These are phyloP conservation scores for Cercospora zeae-maydis DNA, from an alignment of 2,329 filamentous ascomycete species.

Conservation along the genomic window DNA sequence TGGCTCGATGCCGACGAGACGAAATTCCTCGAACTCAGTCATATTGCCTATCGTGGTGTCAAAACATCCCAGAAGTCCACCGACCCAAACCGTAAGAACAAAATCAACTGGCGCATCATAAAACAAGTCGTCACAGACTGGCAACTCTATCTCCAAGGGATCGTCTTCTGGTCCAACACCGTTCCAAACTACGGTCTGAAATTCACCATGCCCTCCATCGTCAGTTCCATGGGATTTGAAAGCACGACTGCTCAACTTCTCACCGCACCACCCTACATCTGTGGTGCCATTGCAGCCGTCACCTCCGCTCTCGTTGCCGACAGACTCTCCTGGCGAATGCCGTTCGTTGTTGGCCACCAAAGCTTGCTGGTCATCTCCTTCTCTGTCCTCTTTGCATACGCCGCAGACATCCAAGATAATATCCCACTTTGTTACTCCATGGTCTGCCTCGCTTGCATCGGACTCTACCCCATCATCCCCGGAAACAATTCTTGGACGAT, in stretches of 20 bases:
- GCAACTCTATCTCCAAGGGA: slow-evolving; percentile 28
- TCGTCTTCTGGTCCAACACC: slow-evolving; percentile 28
- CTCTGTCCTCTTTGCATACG: slow-evolving; percentile 30
- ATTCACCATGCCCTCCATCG: slow-evolving; percentile 50
- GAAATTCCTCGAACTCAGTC: slow-evolving; percentile 63
- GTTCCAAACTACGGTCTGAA: slow-evolving; percentile 37
- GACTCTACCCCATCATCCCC: slow-evolving; percentile 34
- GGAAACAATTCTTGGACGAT: slow-evolving; percentile 33
- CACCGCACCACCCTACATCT: slow-evolving; percentile 31
- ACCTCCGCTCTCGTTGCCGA: slow-evolving; percentile 34
- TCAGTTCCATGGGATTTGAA: slow-evolving; percentile 27
- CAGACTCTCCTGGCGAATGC: slow-evolving; percentile 33
- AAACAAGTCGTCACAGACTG: slow-evolving; percentile 26
- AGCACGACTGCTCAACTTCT: slow-evolving; percentile 27
- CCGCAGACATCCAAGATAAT: slow-evolving; percentile 15
- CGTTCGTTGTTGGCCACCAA: slow-evolving; percentile 32
- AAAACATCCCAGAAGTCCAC: slow-evolving; percentile 18
- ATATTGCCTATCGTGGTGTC: slow-evolving; percentile 54
- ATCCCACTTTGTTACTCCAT: slow-evolving; percentile 29
- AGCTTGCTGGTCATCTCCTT: slow-evolving; percentile 31
- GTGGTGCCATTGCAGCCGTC: slow-evolving; percentile 34
- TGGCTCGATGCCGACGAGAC: slow-evolving; percentile 63
- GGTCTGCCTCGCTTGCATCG: slow-evolving; percentile 31
- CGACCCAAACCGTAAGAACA: slow-evolving; percentile 42
- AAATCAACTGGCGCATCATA: slow-evolving; percentile 35